These are phyloP conservation scores for Penicillium sp. DNA, from an alignment of 2,329 filamentous ascomycete genomes.

Conservation along the genomic window DNA sequence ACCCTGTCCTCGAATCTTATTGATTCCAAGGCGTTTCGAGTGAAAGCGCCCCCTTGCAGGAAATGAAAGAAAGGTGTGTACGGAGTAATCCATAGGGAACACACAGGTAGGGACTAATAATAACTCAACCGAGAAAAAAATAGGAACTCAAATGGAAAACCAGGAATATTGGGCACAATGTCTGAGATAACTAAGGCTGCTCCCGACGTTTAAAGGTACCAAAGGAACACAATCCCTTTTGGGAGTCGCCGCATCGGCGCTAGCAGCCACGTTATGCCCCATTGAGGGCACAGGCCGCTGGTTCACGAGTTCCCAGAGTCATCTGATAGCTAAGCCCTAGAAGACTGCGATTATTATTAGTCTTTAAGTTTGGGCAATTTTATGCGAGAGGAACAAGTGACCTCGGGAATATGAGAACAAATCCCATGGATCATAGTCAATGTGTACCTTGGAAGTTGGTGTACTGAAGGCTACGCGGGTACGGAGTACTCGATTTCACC, in stretches of 20 bases:
- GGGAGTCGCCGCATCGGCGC: background rate
- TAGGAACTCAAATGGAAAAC: background rate
- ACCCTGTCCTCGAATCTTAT: background rate
- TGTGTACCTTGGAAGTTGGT: too few relatives aligned
- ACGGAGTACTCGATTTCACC: too few relatives aligned
- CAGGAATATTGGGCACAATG: too few relatives aligned
- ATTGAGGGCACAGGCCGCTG: constrained; percentile 4
- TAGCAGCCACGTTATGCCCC: background rate
- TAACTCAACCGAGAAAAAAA: background rate
- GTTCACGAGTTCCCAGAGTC: constrained; percentile 4
- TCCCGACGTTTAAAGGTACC: background rate
- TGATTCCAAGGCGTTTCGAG: background rate
- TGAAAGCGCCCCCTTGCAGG: background rate
- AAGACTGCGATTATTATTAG: constrained; percentile 1
- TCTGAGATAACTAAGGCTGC: background rate
- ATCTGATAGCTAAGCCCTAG: background rate
- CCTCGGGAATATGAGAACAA: background rate
- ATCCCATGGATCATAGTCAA: too few relatives aligned
- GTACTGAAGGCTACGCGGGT: background rate
- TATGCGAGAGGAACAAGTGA: background rate
- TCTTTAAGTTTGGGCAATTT: background rate
- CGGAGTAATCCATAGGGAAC: too few relatives aligned
- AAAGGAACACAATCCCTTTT: background rate
- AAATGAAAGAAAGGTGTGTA: background rate
- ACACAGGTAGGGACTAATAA: background rate